These are phyloP conservation scores for Rhizophagus prolifer DNA, from an alignment of 192 early-diverging fungal genomes.

Conservation along the genomic window DNA sequence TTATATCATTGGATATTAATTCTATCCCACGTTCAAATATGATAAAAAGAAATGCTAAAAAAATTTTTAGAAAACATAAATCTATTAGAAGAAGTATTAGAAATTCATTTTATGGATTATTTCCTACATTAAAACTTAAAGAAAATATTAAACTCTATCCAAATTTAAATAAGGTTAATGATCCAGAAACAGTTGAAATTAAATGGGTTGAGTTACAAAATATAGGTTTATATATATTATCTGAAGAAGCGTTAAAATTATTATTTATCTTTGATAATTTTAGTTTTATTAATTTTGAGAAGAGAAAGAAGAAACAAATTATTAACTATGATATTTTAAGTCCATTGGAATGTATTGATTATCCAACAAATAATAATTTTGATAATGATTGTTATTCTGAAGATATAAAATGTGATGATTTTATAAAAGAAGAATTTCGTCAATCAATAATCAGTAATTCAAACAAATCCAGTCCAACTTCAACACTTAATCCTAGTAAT, in stretches of 20 bases:
- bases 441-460: neutral
- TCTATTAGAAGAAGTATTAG: no score
- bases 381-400: neutral
- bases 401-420: neutral
- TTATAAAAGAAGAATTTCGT: neutral
- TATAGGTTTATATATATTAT: constrained; percentile 11
- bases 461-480: neutral
- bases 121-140: neutral
- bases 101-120: no score
- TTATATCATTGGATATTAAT: neutral
- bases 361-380: neutral
- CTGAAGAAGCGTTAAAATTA: constrained; percentile 20
- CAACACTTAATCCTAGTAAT: neutral
- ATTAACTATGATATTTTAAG: neutral
- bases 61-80: no score
- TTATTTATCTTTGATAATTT: constrained; percentile 16
- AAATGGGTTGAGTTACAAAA: constrained; percentile 22
- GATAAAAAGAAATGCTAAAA: neutral
- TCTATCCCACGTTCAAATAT: neutral
- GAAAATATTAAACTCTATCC: neutral
- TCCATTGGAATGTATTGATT: neutral
- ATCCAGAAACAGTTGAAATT: neutral
- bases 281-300: neutral
- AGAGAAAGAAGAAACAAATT: neutral
- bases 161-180: neutral